These are phyloP conservation scores for Yamadazyma atmosphaerica DNA, from an alignment of 1,139 yeast genomes.

Conservation along the genomic window DNA sequence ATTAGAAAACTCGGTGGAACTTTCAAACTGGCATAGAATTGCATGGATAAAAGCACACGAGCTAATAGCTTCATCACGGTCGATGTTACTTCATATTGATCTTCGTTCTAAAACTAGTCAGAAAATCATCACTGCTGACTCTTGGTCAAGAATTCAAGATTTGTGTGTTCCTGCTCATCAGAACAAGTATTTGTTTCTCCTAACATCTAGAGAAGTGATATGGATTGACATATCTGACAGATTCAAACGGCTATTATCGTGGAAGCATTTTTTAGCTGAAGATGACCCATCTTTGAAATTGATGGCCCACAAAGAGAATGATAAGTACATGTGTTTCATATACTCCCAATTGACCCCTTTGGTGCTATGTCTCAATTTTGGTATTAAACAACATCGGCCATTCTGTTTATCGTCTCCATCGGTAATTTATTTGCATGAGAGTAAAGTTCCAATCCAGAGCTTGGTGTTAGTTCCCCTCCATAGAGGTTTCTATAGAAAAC, in stretches of 20 bases:
- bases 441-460: conserved; percentile 12
- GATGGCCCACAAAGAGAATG: conserved; percentile 22
- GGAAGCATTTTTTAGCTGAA: conserved; percentile 66
- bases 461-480: conserved; percentile 12
- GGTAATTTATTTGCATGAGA: conserved; percentile 13
- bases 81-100: conserved; percentile 37
- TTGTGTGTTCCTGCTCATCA: conserved; percentile 21
- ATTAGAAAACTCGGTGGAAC: conserved; percentile 46
- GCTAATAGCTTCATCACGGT: conserved; percentile 46
- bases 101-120: conserved; percentile 20
- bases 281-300: conserved; percentile 57
- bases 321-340: conserved; percentile 31
- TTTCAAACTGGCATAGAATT: conserved; percentile 57
- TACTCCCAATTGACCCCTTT: conserved; percentile 45
- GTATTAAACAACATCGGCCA: conserved; percentile 37
- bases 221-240: conserved; percentile 34
- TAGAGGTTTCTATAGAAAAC: conserved; percentile 8
- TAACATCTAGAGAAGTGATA: conserved; percentile 64
- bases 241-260: conserved; percentile 51
- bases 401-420: conserved; percentile 19
- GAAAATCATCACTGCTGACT: conserved; percentile 48
- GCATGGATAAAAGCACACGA: conserved; percentile 41
- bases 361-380: conserved; percentile 45
- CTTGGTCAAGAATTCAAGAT: conserved; percentile 60
- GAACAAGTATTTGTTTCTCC: conserved; percentile 32